These are phyloP conservation scores for Monosporozyma yasuniensis DNA, from an alignment of 805 yeast species.

Conservation along the genomic window DNA sequence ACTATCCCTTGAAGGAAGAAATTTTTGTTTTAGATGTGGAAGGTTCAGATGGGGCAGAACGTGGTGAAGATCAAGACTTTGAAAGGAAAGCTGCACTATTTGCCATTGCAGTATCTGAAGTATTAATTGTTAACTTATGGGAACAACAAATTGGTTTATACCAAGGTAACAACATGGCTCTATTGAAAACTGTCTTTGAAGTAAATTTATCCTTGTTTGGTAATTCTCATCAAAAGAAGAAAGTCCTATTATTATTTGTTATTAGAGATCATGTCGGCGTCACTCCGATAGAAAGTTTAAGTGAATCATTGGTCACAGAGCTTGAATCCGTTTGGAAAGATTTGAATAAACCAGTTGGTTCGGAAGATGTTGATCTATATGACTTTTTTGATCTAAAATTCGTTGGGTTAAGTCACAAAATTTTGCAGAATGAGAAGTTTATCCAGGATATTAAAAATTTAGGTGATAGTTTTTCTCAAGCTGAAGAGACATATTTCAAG, in stretches of 20 bases:
- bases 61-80: slow-evolving; percentile 97
- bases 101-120: slow-evolving; percentile 86
- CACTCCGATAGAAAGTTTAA: slow-evolving; percentile 68
- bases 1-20: neutral
- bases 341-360: slow-evolving; percentile 62
- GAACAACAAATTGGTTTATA: slow-evolving; percentile 94
- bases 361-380: slow-evolving; percentile 36
- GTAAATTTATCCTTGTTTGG: slow-evolving; percentile 85
- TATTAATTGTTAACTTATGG: slow-evolving; percentile 89
- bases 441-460: slow-evolving; percentile 46
- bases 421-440: slow-evolving; percentile 70
- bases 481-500: slow-evolving; percentile 41
- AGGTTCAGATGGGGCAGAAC: slow-evolving; percentile 96
- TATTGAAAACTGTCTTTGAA: slow-evolving; percentile 90
- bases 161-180: slow-evolving; percentile 96
- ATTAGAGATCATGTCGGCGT: slow-evolving; percentile 86
- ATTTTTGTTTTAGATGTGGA: slow-evolving; percentile 90
- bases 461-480: slow-evolving; percentile 36
- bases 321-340: slow-evolving; percentile 69
- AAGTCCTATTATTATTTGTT: slow-evolving; percentile 71
- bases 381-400: slow-evolving; percentile 85
- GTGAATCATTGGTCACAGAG: slow-evolving; percentile 61
- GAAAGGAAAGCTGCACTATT: slow-evolving; percentile 94
- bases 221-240: slow-evolving; percentile 39
- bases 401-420: slow-evolving; percentile 75